phyloP scores from a whole-genome alignment of 495 filamentous ascomycete genomes.

The Trichoderma gamsii region DNA sequence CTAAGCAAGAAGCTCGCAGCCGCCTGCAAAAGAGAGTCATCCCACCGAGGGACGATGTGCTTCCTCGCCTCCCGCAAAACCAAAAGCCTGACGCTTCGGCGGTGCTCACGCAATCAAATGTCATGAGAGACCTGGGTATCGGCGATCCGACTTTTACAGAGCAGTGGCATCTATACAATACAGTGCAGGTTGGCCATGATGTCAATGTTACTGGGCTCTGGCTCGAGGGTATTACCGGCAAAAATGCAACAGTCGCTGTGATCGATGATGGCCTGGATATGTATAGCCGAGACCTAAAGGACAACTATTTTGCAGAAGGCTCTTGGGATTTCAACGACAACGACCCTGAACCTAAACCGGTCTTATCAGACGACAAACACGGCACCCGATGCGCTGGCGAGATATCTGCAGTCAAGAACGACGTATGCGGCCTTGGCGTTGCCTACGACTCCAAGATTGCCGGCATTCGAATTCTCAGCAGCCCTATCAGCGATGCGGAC shows the following conservation, averaged over 20 bases:
- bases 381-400: constrained; percentile 94
- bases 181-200: constrained; percentile 75
- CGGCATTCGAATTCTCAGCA: constrained; percentile 84
- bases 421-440: constrained; percentile 92
- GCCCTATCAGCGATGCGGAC: constrained; percentile 83
- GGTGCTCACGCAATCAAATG: constrained; percentile 50
- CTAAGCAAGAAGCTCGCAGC: constrained; percentile 71
- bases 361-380: constrained; percentile 74
- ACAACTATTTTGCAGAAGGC: constrained; percentile 83
- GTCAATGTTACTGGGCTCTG: constrained; percentile 91
- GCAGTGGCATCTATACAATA: constrained; percentile 94
- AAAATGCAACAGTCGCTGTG: constrained; percentile 83
- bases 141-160: constrained; percentile 83
- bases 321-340: constrained; percentile 96
- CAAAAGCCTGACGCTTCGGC: constrained; percentile 40
- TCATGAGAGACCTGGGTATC: constrained; percentile 63
- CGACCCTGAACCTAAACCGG: constrained; percentile 67
- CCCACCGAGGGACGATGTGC: constrained; percentile 32
- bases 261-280: constrained; percentile 96
- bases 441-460: constrained; percentile 88
- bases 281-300: constrained; percentile 89
- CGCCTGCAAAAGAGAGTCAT: constrained; percentile 69
- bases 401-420: constrained; percentile 81
- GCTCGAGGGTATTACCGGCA: constrained; percentile 85
- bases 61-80: constrained; percentile 22